These are phyloP conservation scores for Penicillium sp. DNA, from an alignment of 2,329 filamentous ascomycete genomes.

Conservation along the genomic window DNA sequence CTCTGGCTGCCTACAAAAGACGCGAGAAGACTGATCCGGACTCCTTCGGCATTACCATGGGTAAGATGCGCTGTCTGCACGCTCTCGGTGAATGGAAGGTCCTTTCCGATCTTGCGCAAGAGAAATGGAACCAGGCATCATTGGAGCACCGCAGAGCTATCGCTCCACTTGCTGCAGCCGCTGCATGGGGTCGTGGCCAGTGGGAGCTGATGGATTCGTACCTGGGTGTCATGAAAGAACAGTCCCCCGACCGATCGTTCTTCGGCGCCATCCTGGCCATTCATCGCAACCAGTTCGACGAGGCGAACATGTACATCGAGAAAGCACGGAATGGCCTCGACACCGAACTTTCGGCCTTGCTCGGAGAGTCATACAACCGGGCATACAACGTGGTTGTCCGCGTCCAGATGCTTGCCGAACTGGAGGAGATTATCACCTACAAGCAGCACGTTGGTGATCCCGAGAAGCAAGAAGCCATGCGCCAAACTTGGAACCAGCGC, in stretches of 20 bases:
- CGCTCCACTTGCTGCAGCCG: conserved; percentile 90
- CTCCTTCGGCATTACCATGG: conserved; percentile 96
- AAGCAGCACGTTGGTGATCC: conserved; percentile 83
- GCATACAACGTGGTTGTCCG: conserved; percentile 98
- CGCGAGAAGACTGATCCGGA: conserved; percentile 76
- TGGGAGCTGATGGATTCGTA: conserved; percentile 99
- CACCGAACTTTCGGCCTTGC: conserved; percentile 89
- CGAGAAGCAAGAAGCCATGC: conserved; percentile 88
- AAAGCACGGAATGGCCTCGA: conserved; percentile 93
- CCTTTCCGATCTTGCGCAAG: conserved; percentile 83
- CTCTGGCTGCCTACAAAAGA: conserved; percentile 86
- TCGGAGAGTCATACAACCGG: conserved; percentile 98
- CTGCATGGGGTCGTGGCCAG: conserved; percentile 93
- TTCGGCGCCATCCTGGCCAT: conserved; percentile 95
- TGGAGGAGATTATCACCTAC: conserved; percentile 97
- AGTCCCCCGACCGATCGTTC: conserved; percentile 93
- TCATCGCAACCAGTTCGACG: conserved; percentile 93
- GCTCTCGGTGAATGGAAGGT: conserved; percentile 97
- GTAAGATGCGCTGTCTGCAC: conserved; percentile 98
- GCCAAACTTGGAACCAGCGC: conserved; percentile 92
- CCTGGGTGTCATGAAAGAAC: conserved; percentile 89
- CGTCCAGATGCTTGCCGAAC: conserved; percentile 97
- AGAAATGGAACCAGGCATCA: conserved; percentile 90
- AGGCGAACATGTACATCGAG: conserved; percentile 86
- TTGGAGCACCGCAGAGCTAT: conserved; percentile 88